Base-by-base conservation (phyloP, 371 early-diverging fungal species). In the Smittium culicis region DNA sequence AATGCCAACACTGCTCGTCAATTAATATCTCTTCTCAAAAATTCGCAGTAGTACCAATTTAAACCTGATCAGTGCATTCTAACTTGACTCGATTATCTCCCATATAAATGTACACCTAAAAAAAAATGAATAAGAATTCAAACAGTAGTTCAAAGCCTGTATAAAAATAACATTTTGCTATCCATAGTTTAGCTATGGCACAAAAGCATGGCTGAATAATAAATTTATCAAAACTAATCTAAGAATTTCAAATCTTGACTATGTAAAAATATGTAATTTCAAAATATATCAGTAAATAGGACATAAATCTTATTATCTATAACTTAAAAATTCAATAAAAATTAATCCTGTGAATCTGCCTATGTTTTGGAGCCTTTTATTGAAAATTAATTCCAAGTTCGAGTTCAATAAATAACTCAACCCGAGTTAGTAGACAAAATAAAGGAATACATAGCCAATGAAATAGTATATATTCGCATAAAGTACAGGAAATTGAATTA, bases 371-470 rank as follows among this genome's bases (percentile, higher is more conserved):
- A n/a, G n/a, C n/a, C n/a, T n/a, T n/a, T n/a, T n/a, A n/a, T n/a
- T n/a, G n/a, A n/a, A n/a, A n/a, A n/a, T n/a, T n/a, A n/a, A n/a
- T n/a, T n/a, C n/a, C n/a, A n/a, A n/a, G n/a, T n/a, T n/a, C n/a
- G n/a, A n/a, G n/a, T n/a, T n/a, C n/a, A n/a, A n/a, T n/a, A n/a
- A n/a, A 68, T 68, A 1, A 66, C 66, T 1, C 74, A 71, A 27
- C 74, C 78, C 0, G 62, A 77, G 30, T 58, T 65, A 35, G 61
- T 81, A n/a, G 61, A 81, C 20, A 71, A 67, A 3, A 34, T 74
- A 33, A 35, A 69, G 2, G 69, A 80, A n/a, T 78, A 70, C 35
- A 76, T 73, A 64, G 78, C 79, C 5, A 72, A 70, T 27, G 28
- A 61, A 17, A 72, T 77, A 17, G 29, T 78, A 1, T 77, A 74